Evolutionary conservation across 495 filamentous ascomycete species (phyloP), one percentile per base, ranked within the genome.

Genomic region (Viridothelium virens): DNA sequence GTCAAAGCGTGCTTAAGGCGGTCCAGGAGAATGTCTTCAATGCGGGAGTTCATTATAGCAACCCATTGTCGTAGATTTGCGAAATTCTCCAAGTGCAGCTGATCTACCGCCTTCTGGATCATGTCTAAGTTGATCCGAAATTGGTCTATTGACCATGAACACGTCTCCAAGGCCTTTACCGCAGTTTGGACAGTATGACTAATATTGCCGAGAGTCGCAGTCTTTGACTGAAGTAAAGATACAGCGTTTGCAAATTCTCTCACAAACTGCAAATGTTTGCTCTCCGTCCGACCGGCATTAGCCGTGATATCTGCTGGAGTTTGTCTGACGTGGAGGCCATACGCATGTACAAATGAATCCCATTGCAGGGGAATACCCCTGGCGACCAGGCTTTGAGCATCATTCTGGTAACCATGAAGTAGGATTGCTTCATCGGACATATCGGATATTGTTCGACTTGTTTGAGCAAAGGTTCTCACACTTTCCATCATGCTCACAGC

Each of bases 401-500:
- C 90, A 69, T 92, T 95, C 66, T 91, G 86, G 70, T 97, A 95
- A 37, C 94, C 92, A 70, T 87, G 91, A 16, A 99, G 80, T 3
- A 99, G 79, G 46, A 95, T 87, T 2, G 91, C 84, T 38, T 96
- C 91, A 67, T 92, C 89, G 6, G 86, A 81, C 89, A 97, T 92
- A 44, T 88, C 85, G 25, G 80, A 76, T 65, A 99, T 96, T 62
- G 86, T 84, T 31, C 89, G 87, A 66, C 83, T 89, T 1, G 91
- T 96, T 77, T 99, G 94, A 2, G 89, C 81, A 71, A 92, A 86
- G 0, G 91, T 97, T 61, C 91, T 85, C 10, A 96, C 89, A 72
- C 89, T 96, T 77, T 99, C 94, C 92, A 99, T 99, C 71, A 99
- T 76, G 72, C 92, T 97, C 65, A 97, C 92, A 25, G 94, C 94